Evolutionary conservation across 2,329 filamentous ascomycete genomes (phyloP), one percentile per base, ranked within the genome.

Genomic region (Hyphodiscus sp.): DNA sequence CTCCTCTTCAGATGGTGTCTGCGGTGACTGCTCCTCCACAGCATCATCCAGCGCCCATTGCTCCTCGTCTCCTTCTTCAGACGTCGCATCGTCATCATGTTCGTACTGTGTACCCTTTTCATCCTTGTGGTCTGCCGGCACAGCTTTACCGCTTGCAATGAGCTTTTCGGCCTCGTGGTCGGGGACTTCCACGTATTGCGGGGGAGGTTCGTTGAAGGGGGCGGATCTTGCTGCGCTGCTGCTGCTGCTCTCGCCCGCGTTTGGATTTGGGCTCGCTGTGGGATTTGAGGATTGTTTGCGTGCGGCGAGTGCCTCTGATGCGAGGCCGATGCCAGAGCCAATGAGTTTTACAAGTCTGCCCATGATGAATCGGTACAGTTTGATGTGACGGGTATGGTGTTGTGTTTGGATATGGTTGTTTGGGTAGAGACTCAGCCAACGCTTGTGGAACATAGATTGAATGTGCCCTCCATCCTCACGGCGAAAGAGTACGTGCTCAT

Each of bases 31-130:
- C 18, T 16, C 41, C 19, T 45, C 49, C 4, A 49, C 50, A 19
- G 59, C 62, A 45, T 65, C 62, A 18, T 65, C 63, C 19, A 65
- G 52, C 23, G 57, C 55, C 63, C 63, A 65, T 41, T 59, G 44
- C 44, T 63, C 60, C 44, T 64, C 63, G 23, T 65, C 62, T 6
- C 52, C 54, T 47, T 62, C 60, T 38, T 58, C 60, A 8, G 58
- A 59, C 7, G 45, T 45, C 5, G 51, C 30, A 45, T 56, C 49
- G 7, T 57, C 50, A 9, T 56, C 50, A 2, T 53, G 42, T 13
- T 51, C 44, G 7, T 47, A 26, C 15, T 47, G 18, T 7, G 52
- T 29, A n/a, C 55, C 51, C 43, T 51, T 47, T 10, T 55, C 56
- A 16, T n/a, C 33, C 33, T 56, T 51, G 1, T 43, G 20, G 20